Evolutionary conservation across 2,329 filamentous ascomycete species (phyloP), one percentile per base, ranked within the genome.

Genomic region (Pseudocercospora cruenta): DNA sequence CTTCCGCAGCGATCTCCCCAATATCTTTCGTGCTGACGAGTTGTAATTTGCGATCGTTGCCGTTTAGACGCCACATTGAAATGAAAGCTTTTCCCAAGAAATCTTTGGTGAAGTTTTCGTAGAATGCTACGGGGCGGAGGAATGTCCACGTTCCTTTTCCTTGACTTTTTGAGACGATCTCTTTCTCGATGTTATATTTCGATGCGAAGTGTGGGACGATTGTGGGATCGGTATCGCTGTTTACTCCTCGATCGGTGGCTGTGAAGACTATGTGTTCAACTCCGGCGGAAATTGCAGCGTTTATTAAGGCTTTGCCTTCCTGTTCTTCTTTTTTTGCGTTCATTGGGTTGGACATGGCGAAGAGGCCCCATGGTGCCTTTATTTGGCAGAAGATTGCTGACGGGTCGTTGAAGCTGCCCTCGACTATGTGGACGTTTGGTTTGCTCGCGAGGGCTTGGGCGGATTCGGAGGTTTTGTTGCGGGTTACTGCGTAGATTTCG

Each of bases 221-320:
- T 0, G 88, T 90, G 0, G 82, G 79, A 67, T 83, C 83, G 4
- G 82, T 81, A 71, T 84, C 82, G 55, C 82, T 84, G 5, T 81
- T 81, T 2, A 78, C 87, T 51, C 87, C 87, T 45, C 89, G 86
- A 68, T 91, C 89, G 4, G 70, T 73, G 26, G 71, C 66, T 31
- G 82, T 85, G 78, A 89, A 90, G 53, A 91, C 83, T 70, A 91
- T 88, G 72, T 87, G 84, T 65, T 82, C 79, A 45, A 90, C 85
- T 12, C 82, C 81, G 26, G 84, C 76, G 26, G 82, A 80, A 63
- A 90, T 70, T 1, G 85, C 81, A n/a, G 82, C 85, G 65, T 89
- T 85, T 63, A 90, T 80, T 7, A 91, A 78, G 0, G 78, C 81
- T 47, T 83, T 87, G 61, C 88, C 88, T 75, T 91, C 1, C 70